Conservation (phyloP, 164 flowering plant genomes). For the Nymphaea thermarum region DNA sequence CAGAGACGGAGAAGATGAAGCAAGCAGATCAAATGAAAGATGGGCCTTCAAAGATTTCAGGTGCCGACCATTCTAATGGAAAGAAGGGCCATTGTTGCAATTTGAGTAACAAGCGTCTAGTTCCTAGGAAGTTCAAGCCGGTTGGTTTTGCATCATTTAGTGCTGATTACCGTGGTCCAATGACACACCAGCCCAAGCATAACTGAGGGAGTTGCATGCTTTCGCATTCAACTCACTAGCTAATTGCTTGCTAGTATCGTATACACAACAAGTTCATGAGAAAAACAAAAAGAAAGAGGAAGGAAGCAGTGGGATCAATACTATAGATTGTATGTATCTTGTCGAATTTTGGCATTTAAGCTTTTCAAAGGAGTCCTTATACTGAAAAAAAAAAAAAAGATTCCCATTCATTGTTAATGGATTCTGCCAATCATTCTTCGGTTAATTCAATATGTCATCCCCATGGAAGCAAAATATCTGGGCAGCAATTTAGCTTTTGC, state of each 20-base stretch:
- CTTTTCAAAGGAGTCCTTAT: neutral
- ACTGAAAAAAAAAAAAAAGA: neutral
- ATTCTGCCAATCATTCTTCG: no score
- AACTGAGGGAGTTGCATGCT: slow-evolving; percentile 22
- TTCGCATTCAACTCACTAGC: neutral
- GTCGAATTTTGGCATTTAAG: neutral
- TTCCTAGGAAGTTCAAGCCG: slow-evolving; percentile 15
- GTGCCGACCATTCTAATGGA: slow-evolving; percentile 20
- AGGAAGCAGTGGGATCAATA: neutral
- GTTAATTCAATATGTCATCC: no score
- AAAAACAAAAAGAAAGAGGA: neutral
- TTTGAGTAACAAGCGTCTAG: slow-evolving; percentile 13
- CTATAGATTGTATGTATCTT: slow-evolving; percentile 23
- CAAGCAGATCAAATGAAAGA: slow-evolving; percentile 4
- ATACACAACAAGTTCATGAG: neutral
- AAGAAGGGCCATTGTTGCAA: slow-evolving; percentile 13
- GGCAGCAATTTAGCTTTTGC: no score
- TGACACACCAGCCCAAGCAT: slow-evolving; percentile 48
- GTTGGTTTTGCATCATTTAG: slow-evolving; percentile 25
- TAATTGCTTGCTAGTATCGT: neutral
- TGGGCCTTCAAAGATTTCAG: slow-evolving; percentile 18
- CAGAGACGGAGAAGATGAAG: slow-evolving; percentile 8
- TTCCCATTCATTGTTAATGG: no score
- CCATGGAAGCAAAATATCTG: no score
- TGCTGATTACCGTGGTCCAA: slow-evolving; percentile 45